Evolutionary conservation across 805 yeast species (phyloP).

Genomic region (Saccharomyces eubayanus): DNA sequence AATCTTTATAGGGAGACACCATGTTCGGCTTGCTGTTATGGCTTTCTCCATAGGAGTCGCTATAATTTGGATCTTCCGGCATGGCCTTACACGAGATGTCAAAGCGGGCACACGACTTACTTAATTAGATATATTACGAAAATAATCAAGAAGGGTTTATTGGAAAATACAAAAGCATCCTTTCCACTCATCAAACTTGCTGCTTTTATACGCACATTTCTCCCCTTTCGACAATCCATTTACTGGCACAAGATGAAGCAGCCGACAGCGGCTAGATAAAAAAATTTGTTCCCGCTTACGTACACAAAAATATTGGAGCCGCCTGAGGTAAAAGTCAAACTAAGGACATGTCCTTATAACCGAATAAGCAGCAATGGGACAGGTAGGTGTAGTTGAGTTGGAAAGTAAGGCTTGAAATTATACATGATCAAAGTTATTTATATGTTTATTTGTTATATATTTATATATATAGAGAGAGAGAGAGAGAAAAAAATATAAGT

Average conservation of each 20-base stretch:
- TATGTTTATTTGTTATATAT: neutral
- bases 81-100: neutral
- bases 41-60: neutral
- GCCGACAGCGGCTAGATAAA: neutral
- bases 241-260: neutral
- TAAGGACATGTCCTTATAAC: neutral
- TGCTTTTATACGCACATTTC: neutral
- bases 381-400: neutral
- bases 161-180: neutral
- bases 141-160: neutral
- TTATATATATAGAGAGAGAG: too few relatives aligned
- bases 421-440: neutral
- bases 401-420: neutral
- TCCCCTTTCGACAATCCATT: neutral
- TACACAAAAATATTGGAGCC: neutral
- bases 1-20: neutral
- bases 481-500: neutral
- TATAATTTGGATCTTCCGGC: neutral
- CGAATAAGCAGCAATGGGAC: neutral
- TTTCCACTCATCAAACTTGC: neutral
- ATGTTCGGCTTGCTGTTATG: neutral
- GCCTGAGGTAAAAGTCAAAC: neutral
- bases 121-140: neutral
- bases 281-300: neutral
- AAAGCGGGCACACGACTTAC: neutral